These are phyloP conservation scores for Achlya hypogyna DNA, from an alignment of 352 stramenopile genomes.

Conservation along the genomic window DNA sequence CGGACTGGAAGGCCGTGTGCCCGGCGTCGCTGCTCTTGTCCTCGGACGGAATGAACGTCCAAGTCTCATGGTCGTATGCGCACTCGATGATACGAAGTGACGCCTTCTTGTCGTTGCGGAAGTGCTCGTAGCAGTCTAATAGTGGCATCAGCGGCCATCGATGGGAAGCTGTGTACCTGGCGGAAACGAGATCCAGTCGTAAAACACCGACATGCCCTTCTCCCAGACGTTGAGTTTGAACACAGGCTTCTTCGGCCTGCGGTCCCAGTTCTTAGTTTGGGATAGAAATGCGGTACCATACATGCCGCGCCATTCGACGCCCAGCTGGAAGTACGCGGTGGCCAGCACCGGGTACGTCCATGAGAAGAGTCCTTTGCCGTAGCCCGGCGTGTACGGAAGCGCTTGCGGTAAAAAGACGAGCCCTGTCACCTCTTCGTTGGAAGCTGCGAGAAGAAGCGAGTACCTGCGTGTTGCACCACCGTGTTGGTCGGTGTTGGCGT, in stretches of 20 bases:
- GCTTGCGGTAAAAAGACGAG: conserved; percentile 71
- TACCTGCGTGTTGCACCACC: conserved; percentile 16
- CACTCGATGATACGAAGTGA: conserved; percentile 77
- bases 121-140: conserved; percentile 66
- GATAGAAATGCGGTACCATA: not conserved
- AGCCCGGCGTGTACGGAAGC: conserved; percentile 66
- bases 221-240: conserved; percentile 83
- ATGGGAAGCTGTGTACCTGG: conserved; percentile 31
- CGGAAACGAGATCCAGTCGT: conserved; percentile 84
- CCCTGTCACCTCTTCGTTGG: conserved; percentile 29
- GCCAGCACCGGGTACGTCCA: conserved; percentile 53
- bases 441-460: not conserved
- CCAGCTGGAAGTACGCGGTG: conserved; percentile 67
- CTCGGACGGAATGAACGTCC: conserved; percentile 76
- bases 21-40: conserved; percentile 67
- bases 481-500: conserved; percentile 17
- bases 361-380: conserved; percentile 64
- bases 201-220: conserved; percentile 74
- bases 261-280: not conserved
- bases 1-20: conserved; percentile 52
- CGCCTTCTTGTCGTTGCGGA: conserved; percentile 72
- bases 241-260: conserved; percentile 46
- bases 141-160: not conserved
- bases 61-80: conserved; percentile 69
- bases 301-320: conserved; percentile 57